Conservation (phyloP, 2,329 filamentous ascomycete genomes). For the Apiospora marii region DNA sequence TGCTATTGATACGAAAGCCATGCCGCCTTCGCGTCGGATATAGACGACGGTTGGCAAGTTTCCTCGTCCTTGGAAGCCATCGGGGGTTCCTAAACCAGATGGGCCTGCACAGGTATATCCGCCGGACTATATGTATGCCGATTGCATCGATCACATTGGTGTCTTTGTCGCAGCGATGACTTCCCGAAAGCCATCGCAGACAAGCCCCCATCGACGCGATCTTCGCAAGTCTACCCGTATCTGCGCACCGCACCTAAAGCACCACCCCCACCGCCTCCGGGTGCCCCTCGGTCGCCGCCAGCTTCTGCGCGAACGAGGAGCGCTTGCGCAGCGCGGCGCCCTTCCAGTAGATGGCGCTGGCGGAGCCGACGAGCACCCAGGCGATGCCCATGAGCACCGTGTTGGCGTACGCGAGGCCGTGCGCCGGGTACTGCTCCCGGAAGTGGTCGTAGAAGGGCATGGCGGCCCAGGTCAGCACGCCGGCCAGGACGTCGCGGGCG, state of each 20-base stretch:
- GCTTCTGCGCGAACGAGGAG: slow-evolving; percentile 64
- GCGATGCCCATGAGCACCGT: slow-evolving; percentile 60
- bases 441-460: slow-evolving; percentile 61
- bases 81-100: too few relatives aligned
- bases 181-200: too few relatives aligned
- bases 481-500: slow-evolving; percentile 70
- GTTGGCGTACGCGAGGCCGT: slow-evolving; percentile 61
- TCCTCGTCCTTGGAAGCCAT: too few relatives aligned
- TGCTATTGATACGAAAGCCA: too few relatives aligned
- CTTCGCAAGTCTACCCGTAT: too few relatives aligned
- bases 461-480: slow-evolving; percentile 67
- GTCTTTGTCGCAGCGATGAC: too few relatives aligned
- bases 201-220: too few relatives aligned
- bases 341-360: slow-evolving; percentile 64
- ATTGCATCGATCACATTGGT: too few relatives aligned
- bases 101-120: too few relatives aligned
- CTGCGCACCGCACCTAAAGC: background rate
- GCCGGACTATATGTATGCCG: too few relatives aligned
- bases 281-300: slow-evolving; percentile 49
- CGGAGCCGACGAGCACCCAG: slow-evolving; percentile 58
- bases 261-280: background rate
- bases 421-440: slow-evolving; percentile 46
- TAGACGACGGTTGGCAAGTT: too few relatives aligned
- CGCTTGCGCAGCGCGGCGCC: slow-evolving; percentile 59
- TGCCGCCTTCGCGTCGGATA: too few relatives aligned